phyloP scores from a whole-genome alignment of 768 basidiomycete genomes.

The Calvatia gigantea region DNA sequence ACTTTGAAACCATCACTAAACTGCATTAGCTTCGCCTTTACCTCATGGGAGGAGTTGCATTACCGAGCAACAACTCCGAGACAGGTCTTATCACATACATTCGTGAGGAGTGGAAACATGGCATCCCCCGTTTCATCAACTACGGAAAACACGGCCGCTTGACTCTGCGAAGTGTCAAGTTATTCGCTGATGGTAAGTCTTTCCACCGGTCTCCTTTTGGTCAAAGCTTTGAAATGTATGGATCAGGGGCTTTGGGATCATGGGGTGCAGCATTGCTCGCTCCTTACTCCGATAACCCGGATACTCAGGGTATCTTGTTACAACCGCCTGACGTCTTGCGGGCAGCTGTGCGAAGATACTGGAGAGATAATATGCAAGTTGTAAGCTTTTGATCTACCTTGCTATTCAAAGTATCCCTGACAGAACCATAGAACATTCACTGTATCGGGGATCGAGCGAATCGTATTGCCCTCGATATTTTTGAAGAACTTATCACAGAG shows the following conservation, averaged over 20 bases:
- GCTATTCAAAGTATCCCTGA: neutral
- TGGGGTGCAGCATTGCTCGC: conserved; percentile 84
- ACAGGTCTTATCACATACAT: conserved; percentile 24
- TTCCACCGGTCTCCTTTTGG: neutral
- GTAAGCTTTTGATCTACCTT: conserved; percentile 38
- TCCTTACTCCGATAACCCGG: conserved; percentile 71
- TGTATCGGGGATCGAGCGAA: conserved; percentile 91
- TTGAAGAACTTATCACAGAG: conserved; percentile 55
- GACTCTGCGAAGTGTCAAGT: conserved; percentile 64
- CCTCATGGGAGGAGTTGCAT: conserved; percentile 11
- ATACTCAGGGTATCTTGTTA: conserved; percentile 68
- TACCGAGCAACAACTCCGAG: neutral
- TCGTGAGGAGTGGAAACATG: conserved; percentile 59
- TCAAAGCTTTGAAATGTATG: neutral
- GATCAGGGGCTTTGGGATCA: conserved; percentile 78
- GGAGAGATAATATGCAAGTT: conserved; percentile 78
- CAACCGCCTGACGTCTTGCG: conserved; percentile 49
- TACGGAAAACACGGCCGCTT: conserved; percentile 54
- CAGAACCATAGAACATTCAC: conserved; percentile 71
- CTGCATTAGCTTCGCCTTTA: conserved; percentile 14
- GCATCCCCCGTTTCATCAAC: conserved; percentile 54
- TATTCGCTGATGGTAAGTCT: conserved; percentile 68
- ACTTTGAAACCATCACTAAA: neutral
- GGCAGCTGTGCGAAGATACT: conserved; percentile 56
- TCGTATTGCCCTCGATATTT: conserved; percentile 76